Percentiles rank a stretch among this genome's conserved stretches.
Evolutionary conservation across 768 basidiomycete genomes (phyloP).

Genomic region (Tulasnella sp.): DNA sequence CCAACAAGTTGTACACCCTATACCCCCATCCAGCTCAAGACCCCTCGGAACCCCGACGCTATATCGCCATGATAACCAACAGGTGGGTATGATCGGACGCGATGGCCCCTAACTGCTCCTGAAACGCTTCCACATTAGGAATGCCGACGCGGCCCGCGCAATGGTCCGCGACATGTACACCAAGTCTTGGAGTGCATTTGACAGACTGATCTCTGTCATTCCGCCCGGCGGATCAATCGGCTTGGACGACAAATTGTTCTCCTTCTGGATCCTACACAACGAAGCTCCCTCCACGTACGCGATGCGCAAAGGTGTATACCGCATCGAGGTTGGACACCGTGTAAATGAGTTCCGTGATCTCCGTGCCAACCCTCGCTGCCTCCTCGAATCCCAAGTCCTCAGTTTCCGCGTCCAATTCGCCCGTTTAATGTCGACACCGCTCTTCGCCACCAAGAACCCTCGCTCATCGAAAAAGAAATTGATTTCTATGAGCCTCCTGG

Average conservation of each 20-base stretch:
- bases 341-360: conserved; percentile 82
- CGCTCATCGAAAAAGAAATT: not conserved
- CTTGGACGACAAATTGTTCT: conserved; percentile 85
- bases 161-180: conserved; percentile 84
- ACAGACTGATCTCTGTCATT: conserved; percentile 75
- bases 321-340: conserved; percentile 80
- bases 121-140: conserved; percentile 32
- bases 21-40: conserved; percentile 78
- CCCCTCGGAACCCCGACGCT: conserved; percentile 55
- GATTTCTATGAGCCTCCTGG: conserved; percentile 3
- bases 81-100: conserved; percentile 21
- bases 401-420: conserved; percentile 77
- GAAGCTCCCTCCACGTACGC: conserved; percentile 67
- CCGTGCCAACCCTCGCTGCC: conserved; percentile 76
- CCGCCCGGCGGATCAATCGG: conserved; percentile 86
- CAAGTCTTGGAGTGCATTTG: conserved; percentile 87
- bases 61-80: conserved; percentile 58
- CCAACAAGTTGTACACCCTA: conserved; percentile 50
- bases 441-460: not conserved
- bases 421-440: conserved; percentile 36
- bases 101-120: not conserved
- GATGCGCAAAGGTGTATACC: conserved; percentile 56
- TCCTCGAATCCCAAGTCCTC: conserved; percentile 69
- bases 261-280: conserved; percentile 75
- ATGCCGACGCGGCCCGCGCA: conserved; percentile 73